These are phyloP conservation scores for Dalbergia cultrata DNA, from an alignment of 306 rosid species.

Conservation along the genomic window DNA sequence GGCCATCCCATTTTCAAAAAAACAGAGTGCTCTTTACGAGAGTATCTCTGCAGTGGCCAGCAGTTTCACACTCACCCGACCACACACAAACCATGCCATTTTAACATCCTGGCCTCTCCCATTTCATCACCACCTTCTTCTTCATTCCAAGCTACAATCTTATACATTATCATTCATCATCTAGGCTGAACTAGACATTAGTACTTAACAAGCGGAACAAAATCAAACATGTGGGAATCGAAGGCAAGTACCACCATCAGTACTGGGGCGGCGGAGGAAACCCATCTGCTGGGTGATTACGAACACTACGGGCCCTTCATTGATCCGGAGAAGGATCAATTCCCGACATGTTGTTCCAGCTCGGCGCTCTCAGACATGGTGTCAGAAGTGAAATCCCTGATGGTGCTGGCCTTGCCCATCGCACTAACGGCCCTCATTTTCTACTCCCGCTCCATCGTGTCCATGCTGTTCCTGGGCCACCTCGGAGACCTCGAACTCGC, in stretches of 20 bases:
- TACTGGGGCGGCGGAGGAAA: not conserved
- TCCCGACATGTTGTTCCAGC: not conserved
- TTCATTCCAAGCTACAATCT: too few relatives aligned
- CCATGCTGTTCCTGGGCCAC: conserved; percentile 87
- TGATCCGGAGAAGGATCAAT: conserved; percentile 26
- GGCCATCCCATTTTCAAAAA: conserved; percentile 1
- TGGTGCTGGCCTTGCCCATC: conserved; percentile 70
- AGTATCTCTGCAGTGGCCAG: conserved; percentile 39
- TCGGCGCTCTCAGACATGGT: conserved; percentile 28
- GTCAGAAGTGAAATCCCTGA: conserved; percentile 63
- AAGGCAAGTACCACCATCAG: not conserved
- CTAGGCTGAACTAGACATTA: too few relatives aligned
- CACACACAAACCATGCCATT: not conserved
- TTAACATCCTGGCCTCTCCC: not conserved
- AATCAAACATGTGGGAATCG: conserved; percentile 24
- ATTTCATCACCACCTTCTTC: too few relatives aligned
- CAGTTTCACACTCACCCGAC: too few relatives aligned
- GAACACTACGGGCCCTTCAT: not conserved
- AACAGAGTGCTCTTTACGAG: conserved; percentile 54
- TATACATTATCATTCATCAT: too few relatives aligned
- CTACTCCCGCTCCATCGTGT: conserved; percentile 86
- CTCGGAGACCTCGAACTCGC: conserved; percentile 80
- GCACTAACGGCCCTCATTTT: conserved; percentile 75
- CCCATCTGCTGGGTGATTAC: not conserved
- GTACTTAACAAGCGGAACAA: not conserved